Conservation (phyloP, 108 stramenopile species). For the Skeletonema grethae region DNA sequence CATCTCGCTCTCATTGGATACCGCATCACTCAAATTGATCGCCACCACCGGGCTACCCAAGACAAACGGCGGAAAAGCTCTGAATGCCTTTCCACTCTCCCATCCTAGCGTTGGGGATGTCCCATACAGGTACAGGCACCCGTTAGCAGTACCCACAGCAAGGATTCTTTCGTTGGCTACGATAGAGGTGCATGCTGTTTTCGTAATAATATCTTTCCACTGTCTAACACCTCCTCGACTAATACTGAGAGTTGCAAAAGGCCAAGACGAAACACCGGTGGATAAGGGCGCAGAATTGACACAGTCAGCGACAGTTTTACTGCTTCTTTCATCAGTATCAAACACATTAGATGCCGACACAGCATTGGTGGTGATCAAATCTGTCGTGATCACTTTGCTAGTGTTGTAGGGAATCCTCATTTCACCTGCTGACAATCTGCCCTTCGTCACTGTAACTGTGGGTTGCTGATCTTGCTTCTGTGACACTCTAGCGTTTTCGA, state of each 20-base stretch:
- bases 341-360: slow-evolving; percentile 15
- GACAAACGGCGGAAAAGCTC: slow-evolving; percentile 77
- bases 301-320: slow-evolving; percentile 66
- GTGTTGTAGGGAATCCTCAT: slow-evolving; percentile 62
- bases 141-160: slow-evolving; percentile 78
- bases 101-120: slow-evolving; percentile 81
- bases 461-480: not conserved
- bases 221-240: slow-evolving; percentile 50
- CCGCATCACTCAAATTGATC: slow-evolving; percentile 11
- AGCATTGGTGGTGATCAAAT: slow-evolving; percentile 31
- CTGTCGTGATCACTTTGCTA: slow-evolving; percentile 62
- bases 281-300: slow-evolving; percentile 56
- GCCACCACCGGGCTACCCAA: slow-evolving; percentile 68
- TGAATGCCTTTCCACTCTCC: slow-evolving; percentile 64
- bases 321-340: slow-evolving; percentile 3
- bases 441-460: not conserved
- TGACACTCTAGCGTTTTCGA: not conserved
- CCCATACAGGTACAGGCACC: slow-evolving; percentile 74
- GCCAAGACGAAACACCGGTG: slow-evolving; percentile 49
- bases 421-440: not conserved
- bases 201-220: slow-evolving; percentile 78
- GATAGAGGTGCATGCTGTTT: slow-evolving; percentile 65
- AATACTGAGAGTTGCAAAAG: slow-evolving; percentile 64
- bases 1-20: slow-evolving; percentile 34
- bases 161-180: slow-evolving; percentile 55